A percentile compares a stretch with the other conserved stretches of the same genome.
These are phyloP conservation scores for Penicillium roqueforti DNA, from an alignment of 495 filamentous ascomycete species.

Conservation along the genomic window DNA sequence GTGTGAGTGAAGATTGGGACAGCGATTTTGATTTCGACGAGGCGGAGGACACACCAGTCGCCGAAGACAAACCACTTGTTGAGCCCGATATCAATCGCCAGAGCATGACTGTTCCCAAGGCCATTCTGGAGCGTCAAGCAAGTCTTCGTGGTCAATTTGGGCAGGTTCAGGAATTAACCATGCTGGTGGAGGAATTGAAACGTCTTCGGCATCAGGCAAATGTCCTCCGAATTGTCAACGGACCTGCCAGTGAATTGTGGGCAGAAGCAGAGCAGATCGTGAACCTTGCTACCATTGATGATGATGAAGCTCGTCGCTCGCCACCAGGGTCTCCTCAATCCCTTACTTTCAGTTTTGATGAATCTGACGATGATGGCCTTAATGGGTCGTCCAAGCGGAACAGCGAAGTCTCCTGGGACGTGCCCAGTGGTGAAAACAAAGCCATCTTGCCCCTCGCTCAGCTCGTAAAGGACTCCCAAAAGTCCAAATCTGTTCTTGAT, in stretches of 20 bases:
- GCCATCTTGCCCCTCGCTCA: constrained; percentile 10
- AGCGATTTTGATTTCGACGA: constrained; percentile 78
- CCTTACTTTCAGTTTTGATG: constrained; percentile 52
- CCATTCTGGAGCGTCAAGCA: constrained; percentile 80
- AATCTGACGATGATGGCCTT: constrained; percentile 57
- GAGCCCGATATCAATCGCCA: constrained; percentile 24
- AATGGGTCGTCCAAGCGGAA: constrained; percentile 31
- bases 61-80: constrained; percentile 23
- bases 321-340: constrained; percentile 50
- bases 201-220: constrained; percentile 60
- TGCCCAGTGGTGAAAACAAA: not conserved
- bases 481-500: constrained; percentile 77
- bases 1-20: constrained; percentile 77
- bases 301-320: constrained; percentile 56
- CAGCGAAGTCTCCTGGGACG: constrained; percentile 36
- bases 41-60: constrained; percentile 31
- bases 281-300: constrained; percentile 76
- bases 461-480: constrained; percentile 47
- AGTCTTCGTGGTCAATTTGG: constrained; percentile 82
- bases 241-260: constrained; percentile 63
- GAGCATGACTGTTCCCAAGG: constrained; percentile 71
- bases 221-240: constrained; percentile 60
- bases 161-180: constrained; percentile 77
- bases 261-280: constrained; percentile 87
- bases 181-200: constrained; percentile 77